Evolutionary conservation across 164 flowering plant species (phyloP).

Genomic region (Piper betle): DNA sequence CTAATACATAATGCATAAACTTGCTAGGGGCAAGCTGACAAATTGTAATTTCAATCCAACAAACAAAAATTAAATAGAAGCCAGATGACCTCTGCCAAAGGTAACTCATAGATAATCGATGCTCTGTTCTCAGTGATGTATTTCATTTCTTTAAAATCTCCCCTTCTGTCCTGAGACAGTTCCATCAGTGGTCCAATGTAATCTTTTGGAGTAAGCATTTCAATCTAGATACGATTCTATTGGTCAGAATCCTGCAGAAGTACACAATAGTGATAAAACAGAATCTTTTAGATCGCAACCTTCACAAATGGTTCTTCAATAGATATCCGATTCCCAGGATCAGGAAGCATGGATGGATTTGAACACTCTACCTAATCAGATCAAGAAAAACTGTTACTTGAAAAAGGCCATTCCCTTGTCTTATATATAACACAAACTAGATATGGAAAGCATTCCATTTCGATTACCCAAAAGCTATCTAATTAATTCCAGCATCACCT

Average conservation of each 20-base stretch:
- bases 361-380: conserved; percentile 79
- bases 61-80: conserved; percentile 1
- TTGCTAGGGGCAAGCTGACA: not conserved
- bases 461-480: too few relatives aligned
- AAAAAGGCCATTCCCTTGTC: too few relatives aligned
- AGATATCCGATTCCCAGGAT: conserved; percentile 68
- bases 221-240: conserved; percentile 41
- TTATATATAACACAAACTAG: too few relatives aligned
- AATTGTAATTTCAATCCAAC: not conserved
- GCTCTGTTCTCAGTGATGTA: conserved; percentile 83
- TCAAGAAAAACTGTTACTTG: not conserved
- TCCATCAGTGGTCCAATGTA: conserved; percentile 96
- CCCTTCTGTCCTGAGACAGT: conserved; percentile 92
- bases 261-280: too few relatives aligned
- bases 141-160: conserved; percentile 86
- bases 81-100: conserved; percentile 78
- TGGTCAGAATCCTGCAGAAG: not conserved
- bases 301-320: conserved; percentile 90
- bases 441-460: too few relatives aligned
- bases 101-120: conserved; percentile 64
- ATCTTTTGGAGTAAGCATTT: conserved; percentile 93
- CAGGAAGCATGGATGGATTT: conserved; percentile 90
- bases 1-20: not conserved
- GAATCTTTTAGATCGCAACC: conserved; percentile 24
- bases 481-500: too few relatives aligned